phyloP scores from a whole-genome alignment of 768 basidiomycete species.

The Multifurca ochricompacta region DNA sequence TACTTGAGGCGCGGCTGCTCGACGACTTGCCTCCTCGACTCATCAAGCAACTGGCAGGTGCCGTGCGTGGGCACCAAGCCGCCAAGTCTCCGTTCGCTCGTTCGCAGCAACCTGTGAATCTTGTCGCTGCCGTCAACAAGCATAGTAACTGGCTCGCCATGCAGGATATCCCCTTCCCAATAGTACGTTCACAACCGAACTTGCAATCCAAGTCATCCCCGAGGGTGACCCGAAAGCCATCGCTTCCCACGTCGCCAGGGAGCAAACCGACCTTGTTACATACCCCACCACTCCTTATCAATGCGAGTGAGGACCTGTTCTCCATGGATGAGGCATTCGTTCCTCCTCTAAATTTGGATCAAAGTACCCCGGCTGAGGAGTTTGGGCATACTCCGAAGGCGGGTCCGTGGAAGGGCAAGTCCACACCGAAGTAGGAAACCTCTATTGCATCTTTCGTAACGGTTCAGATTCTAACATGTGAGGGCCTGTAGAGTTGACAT shows the following conservation, averaged over 20 bases:
- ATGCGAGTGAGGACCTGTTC: slow-evolving; percentile 63
- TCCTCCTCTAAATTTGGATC: slow-evolving; percentile 24
- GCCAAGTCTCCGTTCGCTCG: slow-evolving; percentile 61
- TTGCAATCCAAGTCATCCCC: slow-evolving; percentile 24
- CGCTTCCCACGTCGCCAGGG: slow-evolving; percentile 27
- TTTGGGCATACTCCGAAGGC: slow-evolving; percentile 5
- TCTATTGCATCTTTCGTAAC: not conserved
- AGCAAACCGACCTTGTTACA: slow-evolving; percentile 24
- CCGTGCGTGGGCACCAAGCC: slow-evolving; percentile 50
- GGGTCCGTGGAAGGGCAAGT: slow-evolving; percentile 29
- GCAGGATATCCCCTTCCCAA: slow-evolving; percentile 59
- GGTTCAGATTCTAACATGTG: not conserved
- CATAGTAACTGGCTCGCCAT: slow-evolving; percentile 62
- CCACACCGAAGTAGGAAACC: slow-evolving; percentile 42
- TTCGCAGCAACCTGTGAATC: slow-evolving; percentile 41
- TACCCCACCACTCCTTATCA: slow-evolving; percentile 21
- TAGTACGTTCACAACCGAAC: slow-evolving; percentile 31
- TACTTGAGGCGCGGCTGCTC: slow-evolving; percentile 74
- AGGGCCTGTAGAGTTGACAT: slow-evolving; percentile 57
- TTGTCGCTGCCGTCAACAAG: slow-evolving; percentile 41
- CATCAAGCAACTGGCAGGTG: slow-evolving; percentile 57
- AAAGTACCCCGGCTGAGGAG: slow-evolving; percentile 4
- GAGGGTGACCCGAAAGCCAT: slow-evolving; percentile 27
- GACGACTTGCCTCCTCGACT: slow-evolving; percentile 64
- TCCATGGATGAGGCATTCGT: slow-evolving; percentile 64